Conservation (phyloP, 2,329 filamentous ascomycete genomes). For the Fusarium denticulatum region DNA sequence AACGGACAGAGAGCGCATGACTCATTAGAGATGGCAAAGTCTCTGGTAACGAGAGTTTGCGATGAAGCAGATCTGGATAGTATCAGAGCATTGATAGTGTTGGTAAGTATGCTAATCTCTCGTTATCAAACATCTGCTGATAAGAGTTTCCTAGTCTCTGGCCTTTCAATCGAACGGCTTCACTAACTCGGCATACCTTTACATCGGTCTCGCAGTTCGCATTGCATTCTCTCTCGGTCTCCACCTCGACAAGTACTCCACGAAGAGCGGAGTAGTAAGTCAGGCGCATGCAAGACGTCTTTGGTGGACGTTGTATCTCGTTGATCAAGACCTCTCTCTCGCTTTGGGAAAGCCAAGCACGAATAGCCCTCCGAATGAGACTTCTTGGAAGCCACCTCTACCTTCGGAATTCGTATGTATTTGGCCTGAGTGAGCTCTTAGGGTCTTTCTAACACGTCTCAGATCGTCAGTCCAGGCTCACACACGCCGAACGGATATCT, state of each 20-base stretch:
- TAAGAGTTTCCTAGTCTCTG: not conserved
- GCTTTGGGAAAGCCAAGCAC: not conserved
- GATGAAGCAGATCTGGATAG: not conserved
- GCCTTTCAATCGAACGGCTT: not conserved
- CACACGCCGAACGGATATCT: not conserved
- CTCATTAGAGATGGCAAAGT: not conserved
- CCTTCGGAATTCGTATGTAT: not conserved
- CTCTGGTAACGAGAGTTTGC: not conserved
- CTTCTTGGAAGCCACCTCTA: not conserved
- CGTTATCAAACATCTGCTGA: too few relatives aligned
- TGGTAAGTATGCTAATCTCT: not conserved
- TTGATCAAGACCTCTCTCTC: not conserved
- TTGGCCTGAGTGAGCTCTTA: rapidly evolving
- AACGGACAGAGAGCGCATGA: not conserved
- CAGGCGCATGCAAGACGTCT: rapidly evolving
- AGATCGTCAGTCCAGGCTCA: not conserved
- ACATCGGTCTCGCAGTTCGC: not conserved
- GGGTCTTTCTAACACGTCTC: not conserved
- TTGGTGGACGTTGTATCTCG: not conserved
- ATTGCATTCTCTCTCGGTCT: not conserved
- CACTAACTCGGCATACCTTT: not conserved
- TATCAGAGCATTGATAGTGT: not conserved
- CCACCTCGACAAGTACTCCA: rapidly evolving
- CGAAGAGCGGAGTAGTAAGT: rapidly evolving
- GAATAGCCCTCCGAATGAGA: not conserved